A percentile compares a stretch with the other conserved stretches of the same genome.
Conservation (phyloP, 2,329 filamentous ascomycete species). For the Ophiostoma ulmi region DNA sequence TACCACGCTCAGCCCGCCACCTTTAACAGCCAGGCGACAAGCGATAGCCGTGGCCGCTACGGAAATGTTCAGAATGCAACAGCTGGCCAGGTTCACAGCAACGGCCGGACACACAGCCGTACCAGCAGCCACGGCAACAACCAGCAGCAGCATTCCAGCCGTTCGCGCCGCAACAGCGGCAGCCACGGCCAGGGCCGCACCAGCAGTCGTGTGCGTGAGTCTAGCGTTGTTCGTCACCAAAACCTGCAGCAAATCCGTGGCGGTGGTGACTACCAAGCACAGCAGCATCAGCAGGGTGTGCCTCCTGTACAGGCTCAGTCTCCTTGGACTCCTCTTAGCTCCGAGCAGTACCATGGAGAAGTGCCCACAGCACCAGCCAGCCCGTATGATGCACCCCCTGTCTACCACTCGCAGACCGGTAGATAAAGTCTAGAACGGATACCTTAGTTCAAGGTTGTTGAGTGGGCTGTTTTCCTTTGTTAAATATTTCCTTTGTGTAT, state of each 20-base stretch:
- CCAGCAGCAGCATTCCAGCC: neutral
- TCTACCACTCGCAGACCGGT: neutral
- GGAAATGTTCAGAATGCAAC: neutral
- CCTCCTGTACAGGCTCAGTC: neutral
- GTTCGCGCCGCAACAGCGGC: slow-evolving; percentile 8
- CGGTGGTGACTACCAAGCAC: neutral
- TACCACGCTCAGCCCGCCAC: neutral
- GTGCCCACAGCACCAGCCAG: neutral
- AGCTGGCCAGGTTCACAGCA: neutral
- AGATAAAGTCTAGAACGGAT: neutral
- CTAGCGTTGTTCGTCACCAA: neutral
- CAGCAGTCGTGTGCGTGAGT: slow-evolving; percentile 8
- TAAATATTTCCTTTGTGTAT: neutral
- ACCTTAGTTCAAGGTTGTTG: no score
- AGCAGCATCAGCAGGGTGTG: neutral
- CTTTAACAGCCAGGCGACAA: neutral
- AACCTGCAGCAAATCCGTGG: neutral
- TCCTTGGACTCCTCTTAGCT: neutral
- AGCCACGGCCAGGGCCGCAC: slow-evolving; percentile 16
- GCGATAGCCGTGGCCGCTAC: neutral
- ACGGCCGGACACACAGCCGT: neutral
- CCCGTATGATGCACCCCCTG: neutral
- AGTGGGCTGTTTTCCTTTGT: neutral
- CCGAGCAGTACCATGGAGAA: neutral
- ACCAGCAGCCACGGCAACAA: neutral